Conservation (phyloP, 495 filamentous ascomycete species). For the Trichocladium uniseriatum region DNA sequence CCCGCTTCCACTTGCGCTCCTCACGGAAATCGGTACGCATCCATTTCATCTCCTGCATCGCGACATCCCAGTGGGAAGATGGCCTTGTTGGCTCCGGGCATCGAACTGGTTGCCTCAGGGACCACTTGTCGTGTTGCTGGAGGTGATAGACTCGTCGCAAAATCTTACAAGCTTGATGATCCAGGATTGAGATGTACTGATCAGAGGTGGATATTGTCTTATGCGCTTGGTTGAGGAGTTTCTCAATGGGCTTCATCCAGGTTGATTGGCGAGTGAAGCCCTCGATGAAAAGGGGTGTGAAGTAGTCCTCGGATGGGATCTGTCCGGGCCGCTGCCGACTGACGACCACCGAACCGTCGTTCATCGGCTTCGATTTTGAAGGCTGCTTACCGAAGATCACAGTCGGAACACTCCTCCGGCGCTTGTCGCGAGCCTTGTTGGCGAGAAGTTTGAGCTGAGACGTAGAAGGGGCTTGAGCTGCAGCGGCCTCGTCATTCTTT, state of each 20-base stretch:
- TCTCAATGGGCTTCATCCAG: constrained; percentile 53
- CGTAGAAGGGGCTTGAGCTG: constrained; percentile 27
- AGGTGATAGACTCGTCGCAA: constrained; percentile 77
- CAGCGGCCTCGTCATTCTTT: neutral
- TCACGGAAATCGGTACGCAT: constrained; percentile 92
- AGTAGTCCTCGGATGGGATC: constrained; percentile 56
- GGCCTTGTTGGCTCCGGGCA: constrained; percentile 67
- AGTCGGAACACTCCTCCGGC: constrained; percentile 59
- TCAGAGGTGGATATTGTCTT: constrained; percentile 77
- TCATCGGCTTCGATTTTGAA: constrained; percentile 15
- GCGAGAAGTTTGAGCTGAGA: constrained; percentile 42
- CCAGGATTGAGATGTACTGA: constrained; percentile 63
- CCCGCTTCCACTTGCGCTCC: constrained; percentile 87
- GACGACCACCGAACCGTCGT: constrained; percentile 25
- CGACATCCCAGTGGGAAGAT: constrained; percentile 69
- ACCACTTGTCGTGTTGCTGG: constrained; percentile 84
- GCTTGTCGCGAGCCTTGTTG: constrained; percentile 51
- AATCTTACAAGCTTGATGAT: constrained; percentile 75
- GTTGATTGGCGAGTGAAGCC: constrained; percentile 50
- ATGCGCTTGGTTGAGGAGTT: constrained; percentile 61
- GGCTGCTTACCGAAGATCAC: constrained; percentile 67
- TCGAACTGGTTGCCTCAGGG: constrained; percentile 74
- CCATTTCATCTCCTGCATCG: constrained; percentile 91
- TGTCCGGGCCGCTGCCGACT: constrained; percentile 30
- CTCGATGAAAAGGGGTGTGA: constrained; percentile 71